A percentile compares a stretch with the other conserved stretches of the same genome.
These are phyloP conservation scores for Trichoderma sp. DNA, from an alignment of 2,329 filamentous ascomycete genomes.

Conservation along the genomic window DNA sequence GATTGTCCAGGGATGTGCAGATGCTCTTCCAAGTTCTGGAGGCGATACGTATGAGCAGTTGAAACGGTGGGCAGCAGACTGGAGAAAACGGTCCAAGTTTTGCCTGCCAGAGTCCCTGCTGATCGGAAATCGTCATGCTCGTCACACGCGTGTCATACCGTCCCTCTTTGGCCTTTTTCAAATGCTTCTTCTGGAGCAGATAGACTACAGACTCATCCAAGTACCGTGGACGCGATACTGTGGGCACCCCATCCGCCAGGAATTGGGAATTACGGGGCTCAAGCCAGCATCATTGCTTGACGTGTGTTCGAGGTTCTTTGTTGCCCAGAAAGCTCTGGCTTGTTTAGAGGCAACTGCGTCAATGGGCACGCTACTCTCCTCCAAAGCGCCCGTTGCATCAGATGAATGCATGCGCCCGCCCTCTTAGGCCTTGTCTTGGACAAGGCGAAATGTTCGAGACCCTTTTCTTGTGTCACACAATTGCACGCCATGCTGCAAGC, in stretches of 20 bases:
- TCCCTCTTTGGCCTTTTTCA: background rate
- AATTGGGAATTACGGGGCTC: background rate
- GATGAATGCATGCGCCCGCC: background rate
- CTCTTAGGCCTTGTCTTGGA: background rate
- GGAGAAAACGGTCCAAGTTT: background rate
- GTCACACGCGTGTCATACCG: constrained; percentile 18
- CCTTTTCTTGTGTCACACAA: background rate
- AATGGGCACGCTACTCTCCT: background rate
- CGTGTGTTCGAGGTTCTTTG: background rate
- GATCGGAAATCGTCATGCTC: constrained; percentile 11
- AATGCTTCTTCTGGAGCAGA: background rate
- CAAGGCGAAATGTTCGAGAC: constrained; percentile 9
- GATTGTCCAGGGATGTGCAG: background rate
- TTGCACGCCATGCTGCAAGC: background rate
- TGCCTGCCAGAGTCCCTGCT: constrained; percentile 1
- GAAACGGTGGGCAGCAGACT: background rate
- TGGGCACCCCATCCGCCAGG: background rate
- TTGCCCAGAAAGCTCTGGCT: background rate
- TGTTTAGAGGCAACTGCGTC: background rate
- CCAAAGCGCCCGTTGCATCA: background rate
- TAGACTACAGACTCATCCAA: background rate
- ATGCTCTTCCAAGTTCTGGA: background rate
- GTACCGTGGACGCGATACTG: background rate
- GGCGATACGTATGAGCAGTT: background rate
- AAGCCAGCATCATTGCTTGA: background rate